Base-by-base conservation (phyloP, 305 asterid species). In the Fraxinus dipetala region DNA sequence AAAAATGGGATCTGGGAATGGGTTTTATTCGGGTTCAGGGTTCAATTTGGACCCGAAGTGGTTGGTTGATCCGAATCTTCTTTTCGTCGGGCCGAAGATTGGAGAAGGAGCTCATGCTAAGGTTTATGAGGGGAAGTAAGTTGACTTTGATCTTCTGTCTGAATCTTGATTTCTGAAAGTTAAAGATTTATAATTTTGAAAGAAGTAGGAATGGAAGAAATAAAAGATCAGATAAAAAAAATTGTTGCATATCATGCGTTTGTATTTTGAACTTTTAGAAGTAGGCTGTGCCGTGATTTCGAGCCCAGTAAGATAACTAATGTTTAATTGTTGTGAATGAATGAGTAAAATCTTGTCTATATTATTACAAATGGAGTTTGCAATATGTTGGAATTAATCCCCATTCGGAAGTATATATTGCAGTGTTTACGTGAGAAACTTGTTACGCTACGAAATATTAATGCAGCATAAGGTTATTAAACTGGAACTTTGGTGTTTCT, bases 91-190 rank as follows among this genome's bases (percentile, higher is more conserved):
- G 73, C 98, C 98, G 16, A 81, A 72, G 86, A 78, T 59, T 75
- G 75, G 80, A 65, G 84, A 82, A 85, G 88, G 87, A 84, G 90
- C 86, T 78, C 87, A 85, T 83, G 99, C 98, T 84, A 94, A 95
- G 85, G 99, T 95, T 72, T 95, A 95, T 30, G 97, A 95, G 84
- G 97, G 98, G 77, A 95, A 94, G 99, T 95, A 87, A 93, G 99
- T 94, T 87, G 86, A 83, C 87, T 82, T 81, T 75, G 2, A 36
- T 40, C 79, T 63, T 79, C 72, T 72, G 2, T n/a, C n/a, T n/a
- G n/a, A 84, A 28, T 83, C 79, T 81, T 78, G 83, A 83, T 78
- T 18, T 34, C 7, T 18, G 34, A 59, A 43, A 34, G 67, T 63
- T 40, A n/a, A 77, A 69, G 76, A n/a, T 76, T 72, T 77, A 6